These are phyloP conservation scores for Ogataea henricii DNA, from an alignment of 805 yeast genomes.

Conservation along the genomic window DNA sequence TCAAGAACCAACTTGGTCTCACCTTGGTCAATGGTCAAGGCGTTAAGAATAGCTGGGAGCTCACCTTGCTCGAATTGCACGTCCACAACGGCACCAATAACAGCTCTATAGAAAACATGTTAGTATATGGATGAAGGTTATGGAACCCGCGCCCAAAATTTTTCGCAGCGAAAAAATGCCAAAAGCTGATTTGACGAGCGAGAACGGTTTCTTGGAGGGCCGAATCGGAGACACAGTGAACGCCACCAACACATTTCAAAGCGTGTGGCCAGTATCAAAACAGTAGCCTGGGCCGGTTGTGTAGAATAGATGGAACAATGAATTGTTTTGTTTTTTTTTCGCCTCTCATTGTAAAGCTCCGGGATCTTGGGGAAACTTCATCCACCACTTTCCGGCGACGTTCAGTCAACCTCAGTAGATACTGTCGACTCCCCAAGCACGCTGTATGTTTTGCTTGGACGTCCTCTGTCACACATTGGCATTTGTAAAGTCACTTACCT, in stretches of 20 bases:
- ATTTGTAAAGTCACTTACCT: conserved; percentile 57
- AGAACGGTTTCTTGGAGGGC: background rate
- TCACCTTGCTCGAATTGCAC: conserved; percentile 98
- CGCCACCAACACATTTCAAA: background rate
- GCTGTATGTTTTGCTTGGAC: background rate
- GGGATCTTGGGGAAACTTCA: background rate
- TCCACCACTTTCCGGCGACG: background rate
- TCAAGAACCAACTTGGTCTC: conserved; percentile 78
- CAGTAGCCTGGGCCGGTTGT: background rate
- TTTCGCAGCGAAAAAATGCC: conserved; percentile 21
- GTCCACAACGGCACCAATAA: conserved; percentile 99
- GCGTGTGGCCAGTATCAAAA: no score
- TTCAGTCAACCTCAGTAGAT: background rate
- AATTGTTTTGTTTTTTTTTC: no score
- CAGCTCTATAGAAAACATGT: conserved; percentile 61
- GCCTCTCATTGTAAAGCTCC: no score
- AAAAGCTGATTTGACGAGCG: conserved; percentile 24
- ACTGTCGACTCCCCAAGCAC: background rate
- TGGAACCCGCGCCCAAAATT: conserved; percentile 25
- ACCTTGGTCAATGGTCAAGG: conserved; percentile 85
- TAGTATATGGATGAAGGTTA: conserved; percentile 28
- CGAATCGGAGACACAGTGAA: background rate
- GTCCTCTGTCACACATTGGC: background rate
- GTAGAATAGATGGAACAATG: background rate
- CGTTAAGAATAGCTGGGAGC: conserved; percentile 96